These are phyloP conservation scores for Fennellomyces sp. DNA, from an alignment of 371 early-diverging fungal genomes.

Conservation along the genomic window DNA sequence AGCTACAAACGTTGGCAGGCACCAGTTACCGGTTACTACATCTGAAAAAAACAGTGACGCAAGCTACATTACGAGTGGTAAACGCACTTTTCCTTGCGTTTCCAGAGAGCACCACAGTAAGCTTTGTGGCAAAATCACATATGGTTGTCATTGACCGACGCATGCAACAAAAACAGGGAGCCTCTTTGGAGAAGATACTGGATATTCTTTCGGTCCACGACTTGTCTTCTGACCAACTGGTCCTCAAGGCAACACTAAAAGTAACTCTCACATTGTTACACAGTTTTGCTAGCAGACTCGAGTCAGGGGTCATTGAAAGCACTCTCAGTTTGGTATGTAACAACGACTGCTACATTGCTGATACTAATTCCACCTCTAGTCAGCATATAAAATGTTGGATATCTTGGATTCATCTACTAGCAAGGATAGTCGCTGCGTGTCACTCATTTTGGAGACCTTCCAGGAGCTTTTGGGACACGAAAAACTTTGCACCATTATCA, in stretches of 20 bases:
- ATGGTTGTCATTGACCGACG: neutral
- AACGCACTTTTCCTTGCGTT: neutral
- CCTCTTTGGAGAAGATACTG: conserved; percentile 25
- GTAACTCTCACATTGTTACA: conserved; percentile 38
- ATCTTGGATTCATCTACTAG: conserved; percentile 13
- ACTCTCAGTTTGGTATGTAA: neutral
- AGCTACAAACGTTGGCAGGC: neutral
- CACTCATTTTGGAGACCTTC: conserved; percentile 46
- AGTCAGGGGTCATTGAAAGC: conserved; percentile 13
- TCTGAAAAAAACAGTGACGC: neutral
- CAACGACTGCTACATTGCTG: neutral
- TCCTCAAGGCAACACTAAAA: conserved; percentile 45
- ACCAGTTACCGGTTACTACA: neutral
- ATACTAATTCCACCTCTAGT: neutral
- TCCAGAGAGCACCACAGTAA: neutral
- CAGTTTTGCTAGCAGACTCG: conserved; percentile 19
- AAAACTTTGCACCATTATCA: conserved; percentile 28
- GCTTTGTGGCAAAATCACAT: neutral
- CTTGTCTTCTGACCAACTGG: conserved; percentile 45
- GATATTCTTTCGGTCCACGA: conserved; percentile 30
- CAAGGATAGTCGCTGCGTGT: conserved; percentile 40
- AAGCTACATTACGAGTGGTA: neutral
- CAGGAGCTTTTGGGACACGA: conserved; percentile 43
- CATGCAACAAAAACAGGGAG: neutral
- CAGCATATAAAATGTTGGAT: neutral